These are phyloP conservation scores for Globisporangium yorkense DNA, from an alignment of 352 stramenopile species.

Conservation along the genomic window DNA sequence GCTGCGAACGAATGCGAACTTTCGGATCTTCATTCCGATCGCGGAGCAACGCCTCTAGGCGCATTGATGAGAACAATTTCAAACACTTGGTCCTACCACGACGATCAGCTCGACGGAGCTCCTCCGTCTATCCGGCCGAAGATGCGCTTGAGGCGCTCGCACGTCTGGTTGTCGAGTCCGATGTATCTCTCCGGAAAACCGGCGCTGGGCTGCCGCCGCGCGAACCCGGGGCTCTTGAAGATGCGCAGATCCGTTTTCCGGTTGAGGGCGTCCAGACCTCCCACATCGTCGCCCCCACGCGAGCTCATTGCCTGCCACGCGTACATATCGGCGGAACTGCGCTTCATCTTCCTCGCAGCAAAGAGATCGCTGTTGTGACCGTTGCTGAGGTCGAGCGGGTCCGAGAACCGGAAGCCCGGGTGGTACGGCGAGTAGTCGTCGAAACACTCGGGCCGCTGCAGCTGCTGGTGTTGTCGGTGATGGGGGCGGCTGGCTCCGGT, in stretches of 20 bases:
- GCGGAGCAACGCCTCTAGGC: too few relatives aligned
- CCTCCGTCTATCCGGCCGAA: slow-evolving; percentile 54
- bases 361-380: slow-evolving; percentile 25
- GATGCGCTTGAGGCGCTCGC: slow-evolving; percentile 69
- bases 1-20: too few relatives aligned
- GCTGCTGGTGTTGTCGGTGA: background rate
- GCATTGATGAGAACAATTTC: too few relatives aligned
- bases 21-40: too few relatives aligned
- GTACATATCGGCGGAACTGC: background rate
- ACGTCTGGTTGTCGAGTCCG: slow-evolving; percentile 68
- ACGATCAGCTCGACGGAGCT: background rate
- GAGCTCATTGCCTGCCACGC: background rate
- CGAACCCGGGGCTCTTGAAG: slow-evolving; percentile 66
- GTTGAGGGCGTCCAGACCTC: slow-evolving; percentile 3
- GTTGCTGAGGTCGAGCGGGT: slow-evolving; percentile 24
- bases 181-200: slow-evolving; percentile 73
- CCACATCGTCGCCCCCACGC: background rate
- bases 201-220: slow-evolving; percentile 36
- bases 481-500: background rate
- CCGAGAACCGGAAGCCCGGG: slow-evolving; percentile 39
- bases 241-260: slow-evolving; percentile 65
- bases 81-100: too few relatives aligned
- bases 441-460: slow-evolving; percentile 50
- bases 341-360: background rate
- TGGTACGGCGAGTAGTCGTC: slow-evolving; percentile 81